Evolutionary conservation across 257 asterid species (phyloP), one percentile per base, ranked within the genome.

Genomic region (Sherardia arvensis): DNA sequence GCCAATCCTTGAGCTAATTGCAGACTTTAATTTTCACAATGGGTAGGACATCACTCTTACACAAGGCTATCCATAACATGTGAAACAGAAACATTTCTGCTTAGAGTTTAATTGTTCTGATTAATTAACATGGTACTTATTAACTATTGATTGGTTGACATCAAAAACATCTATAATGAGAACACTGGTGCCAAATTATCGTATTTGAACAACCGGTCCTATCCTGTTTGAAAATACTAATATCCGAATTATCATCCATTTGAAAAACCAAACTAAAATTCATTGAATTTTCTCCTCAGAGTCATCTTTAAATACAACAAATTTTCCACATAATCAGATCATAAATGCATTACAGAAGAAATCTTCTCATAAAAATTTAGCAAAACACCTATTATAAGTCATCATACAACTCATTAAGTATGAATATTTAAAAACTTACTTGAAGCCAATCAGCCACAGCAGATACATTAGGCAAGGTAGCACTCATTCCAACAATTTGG

Each of bases 401-500:
- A 63, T 45, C n/a, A n/a, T n/a, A n/a, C n/a, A n/a, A n/a, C n/a
- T n/a, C n/a, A n/a, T n/a, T n/a, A n/a, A n/a, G n/a, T n/a, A n/a
- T n/a, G n/a, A n/a, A n/a, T n/a, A n/a, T n/a, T n/a, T n/a, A n/a
- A n/a, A n/a, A 54, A 82, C 95, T 73, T 76, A 89, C 99, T 66
- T 87, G 97, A 79, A 92, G 97, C 99, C 99, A 92, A 56, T 82
- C 81, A 66, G 97, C 94, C 73, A 92, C 91, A 57, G 99, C 86
- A 74, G 99, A 78, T 66, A 92, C 99, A 76, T 92, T 92, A 57
- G 99, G 94, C 54, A 89, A 80, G 8, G 99, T 89, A 36, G 99
- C 99, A 78, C 99, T 92, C 99, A 92, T 92, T 69, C 97, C 99
- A 70, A 92, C 91, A 74, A 92, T 89, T 76, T 92, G 99, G 71